These are phyloP conservation scores for Davidsoniella neocaledoniae DNA, from an alignment of 2,329 filamentous ascomycete species.

Conservation along the genomic window DNA sequence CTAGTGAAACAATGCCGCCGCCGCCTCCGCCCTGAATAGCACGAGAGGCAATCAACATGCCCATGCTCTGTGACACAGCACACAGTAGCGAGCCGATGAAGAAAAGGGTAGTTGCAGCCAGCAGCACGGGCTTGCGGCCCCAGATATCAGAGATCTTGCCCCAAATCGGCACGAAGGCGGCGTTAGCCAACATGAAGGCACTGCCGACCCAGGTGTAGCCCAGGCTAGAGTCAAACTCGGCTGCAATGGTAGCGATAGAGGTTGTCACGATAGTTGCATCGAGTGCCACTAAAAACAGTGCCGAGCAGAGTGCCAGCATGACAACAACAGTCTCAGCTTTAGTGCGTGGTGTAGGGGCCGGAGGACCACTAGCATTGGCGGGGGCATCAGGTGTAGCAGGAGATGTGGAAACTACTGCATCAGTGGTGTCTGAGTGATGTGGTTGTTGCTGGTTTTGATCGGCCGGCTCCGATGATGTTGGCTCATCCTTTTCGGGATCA, in stretches of 20 bases:
- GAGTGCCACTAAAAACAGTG: slow-evolving; percentile 36
- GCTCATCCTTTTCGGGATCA: neutral
- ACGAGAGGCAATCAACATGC: slow-evolving; percentile 36
- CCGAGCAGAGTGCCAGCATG: slow-evolving; percentile 25
- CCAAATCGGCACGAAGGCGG: slow-evolving; percentile 52
- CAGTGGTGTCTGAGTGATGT: neutral
- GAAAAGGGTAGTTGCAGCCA: slow-evolving; percentile 34
- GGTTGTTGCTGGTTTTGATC: neutral
- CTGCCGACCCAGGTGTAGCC: slow-evolving; percentile 68
- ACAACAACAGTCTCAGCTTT: slow-evolving; percentile 24
- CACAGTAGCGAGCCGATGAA: slow-evolving; percentile 37
- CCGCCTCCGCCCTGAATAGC: slow-evolving; percentile 41
- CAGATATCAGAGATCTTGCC: slow-evolving; percentile 44
- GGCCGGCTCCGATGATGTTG: neutral
- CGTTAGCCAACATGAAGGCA: slow-evolving; percentile 55
- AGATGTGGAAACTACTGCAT: neutral
- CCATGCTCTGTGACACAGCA: slow-evolving; percentile 31
- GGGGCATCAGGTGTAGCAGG: neutral
- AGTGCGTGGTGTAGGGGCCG: slow-evolving; percentile 17
- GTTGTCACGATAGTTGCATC: slow-evolving; percentile 49
- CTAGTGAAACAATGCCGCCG: slow-evolving; percentile 40
- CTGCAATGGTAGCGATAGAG: slow-evolving; percentile 47
- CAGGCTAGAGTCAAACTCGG: slow-evolving; percentile 44
- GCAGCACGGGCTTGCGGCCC: slow-evolving; percentile 37
- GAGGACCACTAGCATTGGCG: neutral